These are phyloP conservation scores for Omphalotus olearius DNA, from an alignment of 1,284 basidiomycete species.

Conservation along the genomic window DNA sequence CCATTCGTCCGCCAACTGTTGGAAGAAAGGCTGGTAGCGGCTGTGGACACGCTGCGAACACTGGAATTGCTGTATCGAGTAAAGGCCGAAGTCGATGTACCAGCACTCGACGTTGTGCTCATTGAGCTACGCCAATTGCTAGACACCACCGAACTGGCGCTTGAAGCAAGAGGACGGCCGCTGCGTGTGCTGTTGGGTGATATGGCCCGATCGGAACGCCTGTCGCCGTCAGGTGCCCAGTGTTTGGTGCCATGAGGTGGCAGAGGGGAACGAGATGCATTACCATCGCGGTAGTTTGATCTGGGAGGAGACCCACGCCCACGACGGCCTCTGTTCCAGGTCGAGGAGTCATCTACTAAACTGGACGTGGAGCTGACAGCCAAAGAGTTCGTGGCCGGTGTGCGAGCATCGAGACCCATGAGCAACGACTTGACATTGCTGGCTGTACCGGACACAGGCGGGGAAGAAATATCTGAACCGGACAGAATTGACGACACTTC, in stretches of 20 bases:
- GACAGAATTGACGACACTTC: conserved; percentile 31
- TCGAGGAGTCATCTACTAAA: conserved; percentile 27
- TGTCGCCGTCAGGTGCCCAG: conserved; percentile 21
- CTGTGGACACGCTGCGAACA: conserved; percentile 65
- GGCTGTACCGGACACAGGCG: conserved; percentile 52
- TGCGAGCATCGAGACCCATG: conserved; percentile 56
- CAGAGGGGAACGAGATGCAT: conserved; percentile 9
- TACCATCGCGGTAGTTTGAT: conserved; percentile 12
- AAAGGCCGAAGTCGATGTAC: conserved; percentile 65
- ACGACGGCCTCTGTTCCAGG: conserved; percentile 39
- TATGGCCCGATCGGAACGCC: conserved; percentile 36
- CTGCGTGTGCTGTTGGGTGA: conserved; percentile 56
- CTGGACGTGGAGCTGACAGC: conserved; percentile 21
- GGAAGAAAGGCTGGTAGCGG: conserved; percentile 70
- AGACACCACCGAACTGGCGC: conserved; percentile 55
- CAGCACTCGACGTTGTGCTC: conserved; percentile 61
- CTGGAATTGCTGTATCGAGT: conserved; percentile 78
- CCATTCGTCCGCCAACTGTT: conserved; percentile 59
- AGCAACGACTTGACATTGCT: conserved; percentile 67
- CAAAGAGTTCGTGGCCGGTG: conserved; percentile 14
- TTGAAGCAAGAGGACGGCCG: conserved; percentile 46
- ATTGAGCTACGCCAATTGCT: conserved; percentile 74
- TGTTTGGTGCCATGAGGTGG: conserved; percentile 18
- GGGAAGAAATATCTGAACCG: conserved; percentile 14
- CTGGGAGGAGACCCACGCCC: conserved; percentile 20